Evolutionary conservation across 768 basidiomycete genomes (phyloP).

Genomic region (Termitomyces sp.): DNA sequence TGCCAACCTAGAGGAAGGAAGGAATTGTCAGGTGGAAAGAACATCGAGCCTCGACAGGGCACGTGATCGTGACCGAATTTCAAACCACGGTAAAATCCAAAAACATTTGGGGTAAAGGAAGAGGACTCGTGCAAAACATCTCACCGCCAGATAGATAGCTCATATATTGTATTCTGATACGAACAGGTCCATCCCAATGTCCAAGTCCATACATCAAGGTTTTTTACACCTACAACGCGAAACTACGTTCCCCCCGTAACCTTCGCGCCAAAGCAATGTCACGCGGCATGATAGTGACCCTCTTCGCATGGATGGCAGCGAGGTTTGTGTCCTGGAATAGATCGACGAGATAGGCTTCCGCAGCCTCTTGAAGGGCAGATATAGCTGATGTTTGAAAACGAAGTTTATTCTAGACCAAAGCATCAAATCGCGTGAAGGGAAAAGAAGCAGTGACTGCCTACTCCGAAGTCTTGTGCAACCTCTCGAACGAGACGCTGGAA

Average conservation of each 20-base stretch:
- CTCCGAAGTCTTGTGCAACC: constrained; percentile 16
- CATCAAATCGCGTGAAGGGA: background rate
- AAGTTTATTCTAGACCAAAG: constrained; percentile 10
- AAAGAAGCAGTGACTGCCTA: background rate
- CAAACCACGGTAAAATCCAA: too few species aligned
- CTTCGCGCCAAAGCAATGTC: constrained; percentile 14
- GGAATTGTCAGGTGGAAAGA: too few species aligned
- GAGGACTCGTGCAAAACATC: background rate
- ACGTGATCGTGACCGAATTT: background rate
- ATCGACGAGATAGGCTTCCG: constrained; percentile 17
- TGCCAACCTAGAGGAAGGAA: background rate
- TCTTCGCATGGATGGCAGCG: constrained; percentile 17
- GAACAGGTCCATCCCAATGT: background rate
- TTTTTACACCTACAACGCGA: background rate
- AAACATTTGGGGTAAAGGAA: too few species aligned
- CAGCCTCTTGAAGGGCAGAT: constrained; percentile 17
- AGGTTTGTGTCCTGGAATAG: constrained; percentile 18
- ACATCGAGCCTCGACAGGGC: background rate
- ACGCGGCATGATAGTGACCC: constrained; percentile 17
- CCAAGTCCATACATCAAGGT: background rate
- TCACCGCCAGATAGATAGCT: background rate
- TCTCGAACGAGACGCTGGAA: constrained; percentile 21
- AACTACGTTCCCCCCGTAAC: constrained; percentile 10
- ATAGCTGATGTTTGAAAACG: constrained; percentile 16
- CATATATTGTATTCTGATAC: background rate